Evolutionary conservation across 164 flowering plant species (phyloP).

Genomic region (Platanus orientalis): DNA sequence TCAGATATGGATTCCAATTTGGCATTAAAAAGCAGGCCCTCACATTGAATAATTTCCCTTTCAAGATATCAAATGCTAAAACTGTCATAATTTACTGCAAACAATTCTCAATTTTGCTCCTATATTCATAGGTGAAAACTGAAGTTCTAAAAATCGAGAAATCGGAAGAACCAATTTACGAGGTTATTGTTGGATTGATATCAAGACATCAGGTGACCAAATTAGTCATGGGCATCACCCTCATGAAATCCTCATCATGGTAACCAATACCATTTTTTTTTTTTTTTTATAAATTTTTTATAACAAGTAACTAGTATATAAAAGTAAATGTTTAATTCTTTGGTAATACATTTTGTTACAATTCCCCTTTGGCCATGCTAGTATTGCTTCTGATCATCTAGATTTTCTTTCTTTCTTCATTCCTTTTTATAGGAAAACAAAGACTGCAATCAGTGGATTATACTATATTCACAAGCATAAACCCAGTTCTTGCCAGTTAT

Average conservation of each 20-base stretch:
- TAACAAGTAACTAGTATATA: too few species aligned
- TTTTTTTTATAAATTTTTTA: neutral
- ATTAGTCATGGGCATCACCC: constrained; percentile 54
- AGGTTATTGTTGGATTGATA: constrained; percentile 40
- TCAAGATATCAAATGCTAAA: too few species aligned
- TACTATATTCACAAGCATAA: constrained; percentile 45
- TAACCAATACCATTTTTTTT: constrained; percentile 7
- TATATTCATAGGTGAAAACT: constrained; percentile 36
- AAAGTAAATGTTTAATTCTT: neutral
- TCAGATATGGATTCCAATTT: too few species aligned
- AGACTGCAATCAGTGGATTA: constrained; percentile 43
- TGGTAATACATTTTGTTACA: neutral
- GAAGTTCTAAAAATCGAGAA: constrained; percentile 42
- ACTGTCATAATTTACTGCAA: neutral
- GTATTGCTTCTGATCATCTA: neutral
- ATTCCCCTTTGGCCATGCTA: too few species aligned
- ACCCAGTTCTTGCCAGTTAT: constrained; percentile 54
- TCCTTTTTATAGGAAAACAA: constrained; percentile 38
- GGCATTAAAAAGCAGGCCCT: too few species aligned
- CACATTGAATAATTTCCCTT: too few species aligned
- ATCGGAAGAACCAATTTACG: constrained; percentile 44
- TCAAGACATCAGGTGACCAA: constrained; percentile 40
- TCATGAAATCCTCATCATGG: constrained; percentile 49
- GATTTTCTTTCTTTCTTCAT: neutral
- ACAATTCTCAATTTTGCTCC: neutral